phyloP scores from a whole-genome alignment of 1,284 basidiomycete species.

The Nidula niveotomentosa region DNA sequence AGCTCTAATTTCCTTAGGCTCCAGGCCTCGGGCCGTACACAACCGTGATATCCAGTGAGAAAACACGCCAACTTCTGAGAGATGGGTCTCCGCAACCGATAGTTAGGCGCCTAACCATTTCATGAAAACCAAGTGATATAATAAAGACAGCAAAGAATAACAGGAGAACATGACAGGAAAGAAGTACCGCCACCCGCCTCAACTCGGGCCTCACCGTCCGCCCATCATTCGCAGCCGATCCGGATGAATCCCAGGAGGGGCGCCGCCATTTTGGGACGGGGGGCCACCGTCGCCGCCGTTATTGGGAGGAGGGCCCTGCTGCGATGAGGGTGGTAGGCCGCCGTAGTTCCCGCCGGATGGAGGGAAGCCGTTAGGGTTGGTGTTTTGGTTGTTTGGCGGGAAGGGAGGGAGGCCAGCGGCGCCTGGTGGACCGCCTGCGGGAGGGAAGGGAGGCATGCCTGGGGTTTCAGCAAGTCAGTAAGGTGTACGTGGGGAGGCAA shows the following conservation, averaged over 20 bases:
- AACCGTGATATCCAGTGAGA: too few species aligned
- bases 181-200: background rate
- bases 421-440: conserved; percentile 40
- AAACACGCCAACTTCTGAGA: too few species aligned
- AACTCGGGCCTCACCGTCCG: conserved; percentile 12
- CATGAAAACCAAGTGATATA: background rate
- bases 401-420: conserved; percentile 39
- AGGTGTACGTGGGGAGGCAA: conserved; percentile 14
- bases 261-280: conserved; percentile 20
- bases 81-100: too few species aligned
- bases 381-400: conserved; percentile 40
- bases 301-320: conserved; percentile 19
- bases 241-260: conserved; percentile 73
- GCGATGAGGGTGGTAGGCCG: conserved; percentile 26
- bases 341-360: conserved; percentile 24
- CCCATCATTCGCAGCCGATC: conserved; percentile 85
- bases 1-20: too few species aligned
- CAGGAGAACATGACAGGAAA: background rate
- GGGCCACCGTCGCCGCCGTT: conserved; percentile 17
- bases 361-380: conserved; percentile 27
- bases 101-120: background rate
- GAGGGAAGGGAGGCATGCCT: conserved; percentile 65
- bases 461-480: conserved; percentile 1
- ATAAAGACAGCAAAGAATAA: background rate
- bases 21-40: too few species aligned